Percentiles rank a stretch among this genome's conserved stretches.
Conservation (phyloP, 2,329 filamentous ascomycete genomes). For the Botryotinia convoluta region DNA sequence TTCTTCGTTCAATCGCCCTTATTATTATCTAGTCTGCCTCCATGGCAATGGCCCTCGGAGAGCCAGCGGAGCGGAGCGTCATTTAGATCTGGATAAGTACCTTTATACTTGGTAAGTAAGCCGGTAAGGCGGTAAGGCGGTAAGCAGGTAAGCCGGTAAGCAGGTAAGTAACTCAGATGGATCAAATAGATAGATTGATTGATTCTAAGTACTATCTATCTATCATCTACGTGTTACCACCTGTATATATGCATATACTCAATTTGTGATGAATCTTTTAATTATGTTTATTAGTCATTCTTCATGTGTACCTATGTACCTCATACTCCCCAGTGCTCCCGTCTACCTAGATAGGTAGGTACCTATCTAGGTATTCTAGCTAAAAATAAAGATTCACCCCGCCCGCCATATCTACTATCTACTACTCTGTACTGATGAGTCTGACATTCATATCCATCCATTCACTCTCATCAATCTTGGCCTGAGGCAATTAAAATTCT, state of each 20-base stretch:
- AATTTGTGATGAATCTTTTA: background rate
- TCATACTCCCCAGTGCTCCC: no score
- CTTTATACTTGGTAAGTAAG: no score
- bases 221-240: background rate
- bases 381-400: no score
- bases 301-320: no score
- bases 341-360: no score
- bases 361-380: no score
- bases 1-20: no score
- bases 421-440: no score
- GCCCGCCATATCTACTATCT: no score
- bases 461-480: background rate
- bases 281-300: background rate
- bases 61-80: background rate
- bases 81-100: background rate
- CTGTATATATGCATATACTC: background rate
- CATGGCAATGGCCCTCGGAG: background rate
- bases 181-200: background rate
- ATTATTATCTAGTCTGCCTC: background rate
- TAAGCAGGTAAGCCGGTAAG: no score
- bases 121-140: no score
- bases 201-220: background rate
- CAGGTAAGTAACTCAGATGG: no score
- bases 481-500: constrained; percentile 1
- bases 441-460: background rate